phyloP scores from a whole-genome alignment of 176 grass and related monocot species.

The Phragmites australis region DNA sequence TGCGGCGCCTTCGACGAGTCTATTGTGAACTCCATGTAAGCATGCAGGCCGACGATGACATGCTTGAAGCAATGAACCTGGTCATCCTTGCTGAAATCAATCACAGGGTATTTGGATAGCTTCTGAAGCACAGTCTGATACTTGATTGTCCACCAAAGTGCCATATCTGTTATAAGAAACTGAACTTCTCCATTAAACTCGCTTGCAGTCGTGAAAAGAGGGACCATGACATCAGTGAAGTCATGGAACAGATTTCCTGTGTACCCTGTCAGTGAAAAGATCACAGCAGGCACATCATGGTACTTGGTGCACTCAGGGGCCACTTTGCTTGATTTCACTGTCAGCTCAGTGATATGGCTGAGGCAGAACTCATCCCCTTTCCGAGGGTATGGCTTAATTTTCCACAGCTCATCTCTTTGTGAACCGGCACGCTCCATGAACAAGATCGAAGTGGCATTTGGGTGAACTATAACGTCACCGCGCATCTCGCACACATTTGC shows the following conservation, averaged over 20 bases:
- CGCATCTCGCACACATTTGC: constrained; percentile 63
- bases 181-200: constrained; percentile 70
- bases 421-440: constrained; percentile 37
- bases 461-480: constrained; percentile 57
- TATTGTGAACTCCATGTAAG: constrained; percentile 69
- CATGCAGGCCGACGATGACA: constrained; percentile 57
- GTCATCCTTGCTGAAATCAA: constrained; percentile 67
- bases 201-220: constrained; percentile 62
- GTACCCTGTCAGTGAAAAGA: constrained; percentile 62
- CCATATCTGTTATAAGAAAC: constrained; percentile 49
- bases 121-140: constrained; percentile 50
- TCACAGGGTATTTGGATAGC: constrained; percentile 57
- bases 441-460: constrained; percentile 44
- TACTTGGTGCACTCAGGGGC: constrained; percentile 53
- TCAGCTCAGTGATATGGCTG: constrained; percentile 55
- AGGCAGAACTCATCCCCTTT: constrained; percentile 68
- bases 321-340: constrained; percentile 48
- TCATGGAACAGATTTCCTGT: constrained; percentile 73
- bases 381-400: constrained; percentile 74
- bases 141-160: constrained; percentile 65
- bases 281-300: constrained; percentile 53
- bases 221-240: constrained; percentile 79
- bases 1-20: constrained; percentile 48
- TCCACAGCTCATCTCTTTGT: constrained; percentile 49
- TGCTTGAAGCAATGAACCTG: constrained; percentile 71